A percentile compares a stretch with the other conserved stretches of the same genome.
Evolutionary conservation across 768 basidiomycete species (phyloP).

Genomic region (Hygrophoropsis aurantiaca): DNA sequence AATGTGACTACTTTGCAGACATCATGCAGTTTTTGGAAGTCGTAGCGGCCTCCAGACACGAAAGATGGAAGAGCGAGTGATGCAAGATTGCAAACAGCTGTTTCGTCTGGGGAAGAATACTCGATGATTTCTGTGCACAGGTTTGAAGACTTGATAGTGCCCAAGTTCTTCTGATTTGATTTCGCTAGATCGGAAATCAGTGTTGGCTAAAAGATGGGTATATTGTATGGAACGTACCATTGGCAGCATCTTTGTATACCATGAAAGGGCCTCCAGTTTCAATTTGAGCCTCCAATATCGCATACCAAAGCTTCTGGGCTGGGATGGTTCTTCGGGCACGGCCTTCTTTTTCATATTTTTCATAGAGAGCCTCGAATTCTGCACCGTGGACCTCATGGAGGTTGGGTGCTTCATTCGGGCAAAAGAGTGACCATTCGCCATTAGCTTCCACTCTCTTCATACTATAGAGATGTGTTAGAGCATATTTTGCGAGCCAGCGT

Average conservation of each 20-base stretch:
- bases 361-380: constrained; percentile 86
- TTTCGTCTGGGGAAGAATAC: constrained; percentile 96
- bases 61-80: constrained; percentile 94
- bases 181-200: constrained; percentile 56
- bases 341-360: constrained; percentile 87
- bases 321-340: constrained; percentile 80
- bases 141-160: constrained; percentile 99
- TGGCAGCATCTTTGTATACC: constrained; percentile 96
- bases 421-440: constrained; percentile 94
- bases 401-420: constrained; percentile 93
- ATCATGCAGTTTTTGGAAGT: constrained; percentile 94
- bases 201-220: neutral
- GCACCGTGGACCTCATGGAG: constrained; percentile 86
- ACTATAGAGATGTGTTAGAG: constrained; percentile 37
- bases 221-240: constrained; percentile 52
- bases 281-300: constrained; percentile 93
- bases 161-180: constrained; percentile 98
- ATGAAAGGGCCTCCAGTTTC: constrained; percentile 99
- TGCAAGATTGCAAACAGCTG: constrained; percentile 97
- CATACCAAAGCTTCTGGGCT: constrained; percentile 99
- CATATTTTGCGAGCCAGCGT: too few relatives aligned
- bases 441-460: constrained; percentile 96
- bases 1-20: constrained; percentile 89
- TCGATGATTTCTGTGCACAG: constrained; percentile 99
- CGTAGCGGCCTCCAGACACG: constrained; percentile 77